phyloP scores from a whole-genome alignment of 208 protist species.

The Endotrypanum monterogeii region DNA sequence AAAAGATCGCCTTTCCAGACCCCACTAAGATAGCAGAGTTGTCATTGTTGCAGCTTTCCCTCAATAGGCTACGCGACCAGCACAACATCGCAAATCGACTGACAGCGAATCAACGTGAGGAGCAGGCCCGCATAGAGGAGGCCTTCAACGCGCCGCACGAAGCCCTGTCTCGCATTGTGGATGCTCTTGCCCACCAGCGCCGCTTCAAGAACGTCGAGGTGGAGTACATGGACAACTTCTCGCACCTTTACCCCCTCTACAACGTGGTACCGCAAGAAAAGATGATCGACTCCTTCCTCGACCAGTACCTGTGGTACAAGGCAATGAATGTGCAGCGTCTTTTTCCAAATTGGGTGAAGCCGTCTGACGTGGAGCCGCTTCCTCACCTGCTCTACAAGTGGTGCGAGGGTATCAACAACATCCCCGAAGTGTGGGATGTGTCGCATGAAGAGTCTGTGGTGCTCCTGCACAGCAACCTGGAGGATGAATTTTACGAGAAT shows the following conservation, averaged over 20 bases:
- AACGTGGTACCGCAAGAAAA: conserved; percentile 99
- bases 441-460: conserved; percentile 98
- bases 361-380: conserved; percentile 98
- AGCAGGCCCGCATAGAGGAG: conserved; percentile 99
- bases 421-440: conserved; percentile 98
- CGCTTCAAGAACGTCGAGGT: conserved; percentile 99
- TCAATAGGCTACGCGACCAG: conserved; percentile 99
- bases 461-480: conserved; percentile 97
- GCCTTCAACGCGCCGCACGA: conserved; percentile 99
- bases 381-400: conserved; percentile 99
- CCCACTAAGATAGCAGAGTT: conserved; percentile 99
- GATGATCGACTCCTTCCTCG: conserved; percentile 99
- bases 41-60: conserved; percentile 99
- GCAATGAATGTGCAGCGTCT: conserved; percentile 98
- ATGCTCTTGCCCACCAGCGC: conserved; percentile 98
- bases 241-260: conserved; percentile 99
- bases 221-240: conserved; percentile 99
- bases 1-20: conserved; percentile 99
- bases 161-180: conserved; percentile 98
- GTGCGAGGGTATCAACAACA: conserved; percentile 99
- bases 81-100: conserved; percentile 99
- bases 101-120: conserved; percentile 99
- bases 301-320: conserved; percentile 99
- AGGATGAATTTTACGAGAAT: conserved; percentile 99
- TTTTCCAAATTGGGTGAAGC: conserved; percentile 99